Conservation (phyloP, 768 basidiomycete genomes). For the Phlebiopsis gigantea region DNA sequence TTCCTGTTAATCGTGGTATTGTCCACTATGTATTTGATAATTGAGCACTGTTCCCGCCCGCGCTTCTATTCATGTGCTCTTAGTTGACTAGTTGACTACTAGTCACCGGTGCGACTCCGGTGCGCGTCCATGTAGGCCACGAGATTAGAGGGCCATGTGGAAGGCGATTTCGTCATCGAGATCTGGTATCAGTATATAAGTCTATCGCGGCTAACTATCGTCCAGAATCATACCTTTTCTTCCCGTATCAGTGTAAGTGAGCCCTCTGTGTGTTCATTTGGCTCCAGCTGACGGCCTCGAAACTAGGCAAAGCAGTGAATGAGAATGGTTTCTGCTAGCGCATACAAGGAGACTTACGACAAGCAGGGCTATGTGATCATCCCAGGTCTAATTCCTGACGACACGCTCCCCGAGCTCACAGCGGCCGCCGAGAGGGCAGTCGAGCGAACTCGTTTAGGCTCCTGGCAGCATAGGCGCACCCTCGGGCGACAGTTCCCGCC, state of each 20-base stretch:
- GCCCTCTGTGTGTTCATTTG: not conserved
- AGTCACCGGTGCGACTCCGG: no score
- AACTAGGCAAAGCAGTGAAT: no score
- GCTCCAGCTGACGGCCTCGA: no score
- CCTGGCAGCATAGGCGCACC: conserved; percentile 62
- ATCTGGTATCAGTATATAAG: not conserved
- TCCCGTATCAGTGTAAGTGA: no score
- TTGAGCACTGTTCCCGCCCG: not conserved
- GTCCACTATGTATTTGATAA: not conserved
- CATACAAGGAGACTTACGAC: conserved; percentile 46
- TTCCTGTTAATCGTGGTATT: not conserved
- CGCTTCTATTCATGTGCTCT: not conserved
- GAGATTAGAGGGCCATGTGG: not conserved
- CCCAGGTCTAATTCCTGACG: conserved; percentile 42
- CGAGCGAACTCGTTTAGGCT: conserved; percentile 48
- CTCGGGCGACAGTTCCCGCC: conserved; percentile 81
- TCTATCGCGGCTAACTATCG: not conserved
- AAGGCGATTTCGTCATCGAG: not conserved
- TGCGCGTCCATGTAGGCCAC: not conserved
- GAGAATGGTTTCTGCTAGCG: not conserved
- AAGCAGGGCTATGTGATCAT: conserved; percentile 63
- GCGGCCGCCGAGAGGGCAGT: conserved; percentile 48
- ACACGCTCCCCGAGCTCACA: conserved; percentile 27
- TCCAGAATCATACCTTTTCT: not conserved
- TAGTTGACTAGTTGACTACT: no score